Evolutionary conservation across 1,139 yeast genomes (phyloP).

Genomic region (Hyphopichia burtonii): DNA sequence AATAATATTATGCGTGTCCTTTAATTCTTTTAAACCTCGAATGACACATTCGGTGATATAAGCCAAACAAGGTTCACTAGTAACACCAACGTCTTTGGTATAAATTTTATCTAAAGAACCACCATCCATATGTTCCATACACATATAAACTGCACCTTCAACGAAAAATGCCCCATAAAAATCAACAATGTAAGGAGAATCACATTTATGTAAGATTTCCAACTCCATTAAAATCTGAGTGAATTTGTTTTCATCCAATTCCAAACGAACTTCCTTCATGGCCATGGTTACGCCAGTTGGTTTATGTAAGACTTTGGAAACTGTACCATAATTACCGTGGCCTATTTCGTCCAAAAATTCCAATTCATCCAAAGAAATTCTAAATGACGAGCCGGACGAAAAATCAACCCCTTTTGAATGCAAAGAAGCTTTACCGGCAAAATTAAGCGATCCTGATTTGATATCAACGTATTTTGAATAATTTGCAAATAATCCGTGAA

Average conservation of each 20-base stretch:
- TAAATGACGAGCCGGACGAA: conserved; percentile 81
- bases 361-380: conserved; percentile 82
- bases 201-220: conserved; percentile 88
- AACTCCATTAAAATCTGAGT: conserved; percentile 94
- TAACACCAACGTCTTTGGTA: conserved; percentile 66
- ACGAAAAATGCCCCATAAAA: conserved; percentile 96
- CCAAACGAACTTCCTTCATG: conserved; percentile 92
- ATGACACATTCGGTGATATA: conserved; percentile 80
- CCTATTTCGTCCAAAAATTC: conserved; percentile 87
- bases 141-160: conserved; percentile 97
- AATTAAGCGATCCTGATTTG: conserved; percentile 86
- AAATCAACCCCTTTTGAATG: conserved; percentile 93
- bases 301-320: conserved; percentile 84
- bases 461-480: conserved; percentile 87
- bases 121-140: conserved; percentile 98
- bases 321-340: conserved; percentile 94
- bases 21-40: conserved; percentile 77
- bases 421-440: conserved; percentile 89
- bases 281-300: conserved; percentile 97
- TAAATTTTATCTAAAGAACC: conserved; percentile 90
- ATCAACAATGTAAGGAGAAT: conserved; percentile 87
- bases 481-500: conserved; percentile 70
- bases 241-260: conserved; percentile 86
- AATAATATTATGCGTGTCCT: conserved; percentile 84
- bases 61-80: conserved; percentile 73